Evolutionary conservation across 106 monocot genomes (phyloP).

Genomic region (Acorus calamus): DNA sequence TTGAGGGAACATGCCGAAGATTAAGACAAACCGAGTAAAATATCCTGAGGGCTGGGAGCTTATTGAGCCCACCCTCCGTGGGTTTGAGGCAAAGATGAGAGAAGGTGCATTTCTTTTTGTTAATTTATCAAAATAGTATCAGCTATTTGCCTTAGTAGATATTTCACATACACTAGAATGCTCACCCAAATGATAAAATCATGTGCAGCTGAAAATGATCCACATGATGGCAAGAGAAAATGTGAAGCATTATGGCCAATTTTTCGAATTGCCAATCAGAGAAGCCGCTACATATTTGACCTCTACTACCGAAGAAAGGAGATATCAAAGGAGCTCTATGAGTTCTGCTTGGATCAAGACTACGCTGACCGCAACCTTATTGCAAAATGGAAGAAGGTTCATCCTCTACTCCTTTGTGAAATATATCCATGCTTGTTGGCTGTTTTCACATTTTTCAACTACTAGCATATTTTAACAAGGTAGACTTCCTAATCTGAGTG

Average conservation of each 20-base stretch:
- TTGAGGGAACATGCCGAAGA: conserved; percentile 55
- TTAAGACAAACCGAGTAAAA: conserved; percentile 78
- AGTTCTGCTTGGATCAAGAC: conserved; percentile 87
- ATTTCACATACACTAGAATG: too few species aligned
- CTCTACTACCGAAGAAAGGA: conserved; percentile 85
- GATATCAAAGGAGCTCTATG: conserved; percentile 76
- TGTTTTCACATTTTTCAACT: too few species aligned
- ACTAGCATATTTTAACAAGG: too few species aligned
- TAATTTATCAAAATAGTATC: too few species aligned
- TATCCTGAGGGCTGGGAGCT: conserved; percentile 96
- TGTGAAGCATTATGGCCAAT: conserved; percentile 88
- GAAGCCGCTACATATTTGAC: conserved; percentile 79
- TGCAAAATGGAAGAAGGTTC: conserved; percentile 98
- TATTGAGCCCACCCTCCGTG: conserved; percentile 87
- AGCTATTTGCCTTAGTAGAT: too few species aligned
- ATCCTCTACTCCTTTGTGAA: too few species aligned
- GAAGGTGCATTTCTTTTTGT: conserved; percentile 40
- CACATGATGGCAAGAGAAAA: conserved; percentile 92
- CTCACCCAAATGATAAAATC: neutral
- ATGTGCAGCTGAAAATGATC: conserved; percentile 74
- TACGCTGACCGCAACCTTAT: conserved; percentile 85
- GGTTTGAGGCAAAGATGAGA: conserved; percentile 85
- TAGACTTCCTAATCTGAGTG: too few species aligned
- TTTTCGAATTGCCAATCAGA: conserved; percentile 74
- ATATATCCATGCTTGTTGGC: too few species aligned